Percentiles rank a stretch among this genome's conserved stretches.
Evolutionary conservation across 2,329 filamentous ascomycete genomes (phyloP).

Genomic region (Colletotrichum sp.): DNA sequence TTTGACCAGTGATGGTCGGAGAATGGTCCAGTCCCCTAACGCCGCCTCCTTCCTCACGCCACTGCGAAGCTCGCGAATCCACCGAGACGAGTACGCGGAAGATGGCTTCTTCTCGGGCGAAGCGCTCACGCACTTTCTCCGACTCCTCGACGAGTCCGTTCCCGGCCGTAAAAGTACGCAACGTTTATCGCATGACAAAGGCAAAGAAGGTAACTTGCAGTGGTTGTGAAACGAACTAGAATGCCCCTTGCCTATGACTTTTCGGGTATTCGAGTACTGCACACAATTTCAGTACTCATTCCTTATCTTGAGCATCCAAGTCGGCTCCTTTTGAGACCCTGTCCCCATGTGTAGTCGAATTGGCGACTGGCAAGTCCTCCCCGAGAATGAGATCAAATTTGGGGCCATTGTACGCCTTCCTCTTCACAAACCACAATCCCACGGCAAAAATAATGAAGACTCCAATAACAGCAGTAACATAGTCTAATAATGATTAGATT

Average conservation of each 20-base stretch:
- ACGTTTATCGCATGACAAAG: neutral
- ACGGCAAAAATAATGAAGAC: neutral
- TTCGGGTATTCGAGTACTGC: neutral
- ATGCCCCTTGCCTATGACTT: neutral
- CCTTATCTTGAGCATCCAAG: neutral
- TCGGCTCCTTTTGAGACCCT: neutral
- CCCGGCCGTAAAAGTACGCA: slow-evolving; percentile 23
- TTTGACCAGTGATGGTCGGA: neutral
- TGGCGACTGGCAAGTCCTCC: neutral
- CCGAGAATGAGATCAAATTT: slow-evolving; percentile 8
- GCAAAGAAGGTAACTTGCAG: neutral
- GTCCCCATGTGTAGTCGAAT: neutral
- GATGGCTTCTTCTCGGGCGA: slow-evolving; percentile 1
- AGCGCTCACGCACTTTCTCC: slow-evolving; percentile 31
- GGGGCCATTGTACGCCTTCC: neutral
- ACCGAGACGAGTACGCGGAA: neutral
- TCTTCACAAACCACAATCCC: neutral
- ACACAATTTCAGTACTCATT: neutral
- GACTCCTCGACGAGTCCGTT: slow-evolving; percentile 32
- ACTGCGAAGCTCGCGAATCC: slow-evolving; percentile 7
- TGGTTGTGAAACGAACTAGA: neutral
- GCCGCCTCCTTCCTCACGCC: slow-evolving; percentile 17
- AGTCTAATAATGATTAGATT: neutral
- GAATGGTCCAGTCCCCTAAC: slow-evolving; percentile 31
- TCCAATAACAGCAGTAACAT: neutral